Percentiles rank a stretch among this genome's conserved stretches.
These are phyloP conservation scores for Kernera saxatilis DNA, from an alignment of 345 rosid genomes.

Conservation along the genomic window DNA sequence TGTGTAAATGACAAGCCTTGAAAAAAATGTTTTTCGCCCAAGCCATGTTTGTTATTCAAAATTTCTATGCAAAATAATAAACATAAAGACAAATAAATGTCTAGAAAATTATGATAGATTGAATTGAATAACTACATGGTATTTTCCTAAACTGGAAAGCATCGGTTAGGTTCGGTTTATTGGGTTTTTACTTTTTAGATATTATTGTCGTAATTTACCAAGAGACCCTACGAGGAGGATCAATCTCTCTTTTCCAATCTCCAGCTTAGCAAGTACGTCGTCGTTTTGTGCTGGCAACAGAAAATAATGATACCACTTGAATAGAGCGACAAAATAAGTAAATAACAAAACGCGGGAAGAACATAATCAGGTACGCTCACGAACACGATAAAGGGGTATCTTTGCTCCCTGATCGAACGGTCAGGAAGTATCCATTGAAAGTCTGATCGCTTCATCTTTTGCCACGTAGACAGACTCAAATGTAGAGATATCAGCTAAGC, in stretches of 20 bases:
- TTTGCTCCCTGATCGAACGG: background rate
- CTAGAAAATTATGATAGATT: background rate
- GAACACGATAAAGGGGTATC: background rate
- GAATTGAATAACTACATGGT: too few species aligned
- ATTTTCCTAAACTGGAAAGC: background rate
- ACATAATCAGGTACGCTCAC: background rate
- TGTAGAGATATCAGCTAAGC: too few species aligned
- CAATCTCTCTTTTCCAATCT: too few species aligned
- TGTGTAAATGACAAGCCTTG: background rate
- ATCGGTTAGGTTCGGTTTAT: background rate
- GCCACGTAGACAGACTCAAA: background rate
- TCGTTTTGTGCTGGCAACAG: too few species aligned
- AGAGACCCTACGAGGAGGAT: too few species aligned
- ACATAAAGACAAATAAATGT: background rate
- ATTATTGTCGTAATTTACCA: too few species aligned
- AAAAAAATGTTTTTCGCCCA: background rate
- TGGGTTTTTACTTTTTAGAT: background rate
- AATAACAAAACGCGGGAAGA: slow-evolving; percentile 7
- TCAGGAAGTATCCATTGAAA: background rate
- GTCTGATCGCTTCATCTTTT: background rate
- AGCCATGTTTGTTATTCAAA: background rate
- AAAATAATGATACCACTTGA: too few species aligned
- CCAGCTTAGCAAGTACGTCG: background rate
- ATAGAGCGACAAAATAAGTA: background rate
- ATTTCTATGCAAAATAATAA: background rate